A percentile compares a stretch with the other conserved stretches of the same genome.
These are phyloP conservation scores for Metschnikowia chrysomelidarum DNA, from an alignment of 805 yeast species.

Conservation along the genomic window DNA sequence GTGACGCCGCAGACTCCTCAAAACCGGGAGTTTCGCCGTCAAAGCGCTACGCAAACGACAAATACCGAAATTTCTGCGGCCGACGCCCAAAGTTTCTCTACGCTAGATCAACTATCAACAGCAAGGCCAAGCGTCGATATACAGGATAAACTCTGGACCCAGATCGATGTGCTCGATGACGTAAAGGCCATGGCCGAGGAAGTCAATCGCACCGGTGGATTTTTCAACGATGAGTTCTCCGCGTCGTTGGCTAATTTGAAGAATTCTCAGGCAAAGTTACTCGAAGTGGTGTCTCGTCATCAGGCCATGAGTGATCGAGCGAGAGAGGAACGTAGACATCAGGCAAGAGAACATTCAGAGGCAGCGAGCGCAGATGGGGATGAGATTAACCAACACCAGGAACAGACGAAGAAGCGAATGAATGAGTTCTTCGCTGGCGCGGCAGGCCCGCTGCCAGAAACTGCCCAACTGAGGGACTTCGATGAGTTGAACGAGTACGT, in stretches of 20 bases:
- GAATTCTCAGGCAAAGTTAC: conserved; percentile 46
- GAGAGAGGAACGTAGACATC: conserved; percentile 14
- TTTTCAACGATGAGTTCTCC: conserved; percentile 51
- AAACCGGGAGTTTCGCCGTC: conserved; percentile 15
- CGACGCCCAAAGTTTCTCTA: conserved; percentile 23
- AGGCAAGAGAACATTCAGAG: conserved; percentile 10
- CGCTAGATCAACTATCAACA: conserved; percentile 50
- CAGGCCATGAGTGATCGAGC: conserved; percentile 20
- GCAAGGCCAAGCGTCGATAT: conserved; percentile 59
- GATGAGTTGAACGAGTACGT: conserved; percentile 50
- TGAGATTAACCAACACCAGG: conserved; percentile 12
- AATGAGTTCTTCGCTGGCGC: conserved; percentile 17
- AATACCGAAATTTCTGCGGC: conserved; percentile 17
- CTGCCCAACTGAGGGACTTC: conserved; percentile 40
- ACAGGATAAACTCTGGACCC: conserved; percentile 83
- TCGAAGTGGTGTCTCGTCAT: conserved; percentile 34
- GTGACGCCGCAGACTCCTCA: conserved; percentile 13
- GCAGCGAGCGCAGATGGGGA: conserved; percentile 8
- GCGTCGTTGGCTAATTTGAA: conserved; percentile 53
- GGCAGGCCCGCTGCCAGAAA: conserved; percentile 18
- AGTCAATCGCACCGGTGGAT: conserved; percentile 43
- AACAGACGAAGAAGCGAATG: conserved; percentile 16
- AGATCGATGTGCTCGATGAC: conserved; percentile 80
- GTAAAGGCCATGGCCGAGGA: conserved; percentile 58
- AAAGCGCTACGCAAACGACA: conserved; percentile 22